phyloP scores from a whole-genome alignment of 148 eudicot genomes.

The Chenopodium suecicum region DNA sequence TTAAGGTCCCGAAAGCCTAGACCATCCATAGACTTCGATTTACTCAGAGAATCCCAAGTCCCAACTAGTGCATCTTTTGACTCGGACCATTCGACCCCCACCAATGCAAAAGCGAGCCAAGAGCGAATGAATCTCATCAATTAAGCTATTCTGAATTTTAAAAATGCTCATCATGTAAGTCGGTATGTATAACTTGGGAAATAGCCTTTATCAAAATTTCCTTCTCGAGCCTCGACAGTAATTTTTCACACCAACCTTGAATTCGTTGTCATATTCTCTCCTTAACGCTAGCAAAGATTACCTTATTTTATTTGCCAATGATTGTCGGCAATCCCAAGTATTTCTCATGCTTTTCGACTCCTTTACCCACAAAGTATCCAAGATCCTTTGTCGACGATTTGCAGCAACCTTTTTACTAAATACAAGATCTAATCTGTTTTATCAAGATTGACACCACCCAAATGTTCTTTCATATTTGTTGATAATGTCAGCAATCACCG shows the following conservation, averaged over 20 bases:
- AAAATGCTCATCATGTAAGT: not conserved
- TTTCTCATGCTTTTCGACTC: not conserved
- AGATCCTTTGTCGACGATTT: no score
- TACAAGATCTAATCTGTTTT: not conserved
- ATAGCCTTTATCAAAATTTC: not conserved
- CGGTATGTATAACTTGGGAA: not conserved
- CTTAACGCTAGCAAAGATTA: no score
- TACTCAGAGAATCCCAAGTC: not conserved
- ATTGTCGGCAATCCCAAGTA: no score
- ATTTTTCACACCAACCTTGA: not conserved
- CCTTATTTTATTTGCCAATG: no score
- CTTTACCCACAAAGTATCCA: no score
- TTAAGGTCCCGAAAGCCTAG: not conserved
- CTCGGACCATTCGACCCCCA: not conserved
- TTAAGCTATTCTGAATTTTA: not conserved
- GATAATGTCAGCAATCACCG: not conserved
- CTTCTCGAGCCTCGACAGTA: not conserved
- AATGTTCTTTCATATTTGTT: not conserved
- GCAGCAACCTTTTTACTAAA: no score
- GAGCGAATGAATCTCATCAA: not conserved
- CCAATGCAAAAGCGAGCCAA: not conserved
- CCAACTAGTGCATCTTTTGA: not conserved
- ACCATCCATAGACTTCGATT: not conserved
- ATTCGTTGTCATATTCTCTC: no score
- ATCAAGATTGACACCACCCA: not conserved